phyloP scores from a whole-genome alignment of 768 basidiomycete genomes.

The Mrakia blollopis region DNA sequence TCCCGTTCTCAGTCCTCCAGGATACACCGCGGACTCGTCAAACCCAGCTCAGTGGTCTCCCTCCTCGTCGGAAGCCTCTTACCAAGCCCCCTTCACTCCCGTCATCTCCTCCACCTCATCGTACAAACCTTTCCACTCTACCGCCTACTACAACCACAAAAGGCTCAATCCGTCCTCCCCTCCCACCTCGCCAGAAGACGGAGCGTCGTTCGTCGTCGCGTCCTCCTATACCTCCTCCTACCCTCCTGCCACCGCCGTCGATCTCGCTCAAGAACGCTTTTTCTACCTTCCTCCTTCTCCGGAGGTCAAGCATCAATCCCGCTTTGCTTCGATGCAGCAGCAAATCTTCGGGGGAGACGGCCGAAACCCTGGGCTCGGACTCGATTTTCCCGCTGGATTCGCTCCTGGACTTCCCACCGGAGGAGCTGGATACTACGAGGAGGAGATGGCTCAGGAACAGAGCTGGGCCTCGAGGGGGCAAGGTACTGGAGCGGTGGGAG shows the following conservation, averaged over 20 bases:
- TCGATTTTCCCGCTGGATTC: neutral
- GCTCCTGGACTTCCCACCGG: neutral
- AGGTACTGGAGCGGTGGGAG: neutral
- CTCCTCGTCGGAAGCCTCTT: neutral
- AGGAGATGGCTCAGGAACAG: neutral
- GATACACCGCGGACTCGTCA: slow-evolving; percentile 11
- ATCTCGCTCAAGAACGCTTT: neutral
- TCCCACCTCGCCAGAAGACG: slow-evolving; percentile 15
- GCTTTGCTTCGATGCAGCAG: slow-evolving; percentile 10
- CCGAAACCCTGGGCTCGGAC: neutral
- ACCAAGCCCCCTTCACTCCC: slow-evolving; percentile 9
- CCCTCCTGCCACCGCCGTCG: neutral
- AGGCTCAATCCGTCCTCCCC: slow-evolving; percentile 37
- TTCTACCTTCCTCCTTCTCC: slow-evolving; percentile 28
- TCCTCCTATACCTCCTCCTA: neutral
- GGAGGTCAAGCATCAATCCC: neutral
- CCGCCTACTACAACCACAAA: slow-evolving; percentile 20
- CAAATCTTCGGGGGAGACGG: neutral
- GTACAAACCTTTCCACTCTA: neutral
- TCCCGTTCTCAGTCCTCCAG: slow-evolving; percentile 5
- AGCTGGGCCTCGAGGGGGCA: neutral
- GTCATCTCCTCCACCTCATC: neutral
- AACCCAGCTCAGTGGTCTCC: slow-evolving; percentile 15
- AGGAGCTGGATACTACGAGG: slow-evolving; percentile 3
- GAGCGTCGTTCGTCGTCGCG: neutral